A percentile compares a stretch with the other conserved stretches of the same genome.
phyloP scores from a whole-genome alignment of 2,329 filamentous ascomycete species.

The Colletotrichum sp. region DNA sequence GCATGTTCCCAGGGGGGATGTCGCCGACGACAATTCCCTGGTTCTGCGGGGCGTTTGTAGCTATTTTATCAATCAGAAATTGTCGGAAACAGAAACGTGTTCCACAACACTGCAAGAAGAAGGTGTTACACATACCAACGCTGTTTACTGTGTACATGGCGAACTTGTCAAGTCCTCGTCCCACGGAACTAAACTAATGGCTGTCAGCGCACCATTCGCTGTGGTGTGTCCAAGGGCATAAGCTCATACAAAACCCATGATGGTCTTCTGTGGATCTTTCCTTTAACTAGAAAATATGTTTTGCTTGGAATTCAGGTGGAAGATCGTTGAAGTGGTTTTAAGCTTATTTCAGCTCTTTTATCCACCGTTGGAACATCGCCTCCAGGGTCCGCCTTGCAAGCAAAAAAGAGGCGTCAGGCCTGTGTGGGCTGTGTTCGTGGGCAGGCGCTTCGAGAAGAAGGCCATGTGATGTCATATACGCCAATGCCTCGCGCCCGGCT shows the following conservation, averaged over 20 bases:
- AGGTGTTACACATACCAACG: neutral
- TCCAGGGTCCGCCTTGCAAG: neutral
- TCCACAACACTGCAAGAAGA: neutral
- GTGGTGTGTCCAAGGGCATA: rapidly evolving
- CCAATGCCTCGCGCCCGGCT: neutral
- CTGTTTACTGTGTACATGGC: neutral
- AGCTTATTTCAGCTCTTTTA: neutral
- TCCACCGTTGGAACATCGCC: neutral
- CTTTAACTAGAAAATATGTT: neutral
- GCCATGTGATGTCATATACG: neutral
- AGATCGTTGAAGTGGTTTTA: neutral
- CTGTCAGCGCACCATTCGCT: neutral
- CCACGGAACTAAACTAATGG: neutral
- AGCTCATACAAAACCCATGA: neutral
- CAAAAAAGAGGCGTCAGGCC: neutral
- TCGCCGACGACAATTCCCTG: neutral
- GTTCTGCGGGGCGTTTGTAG: neutral
- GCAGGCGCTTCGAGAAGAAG: neutral
- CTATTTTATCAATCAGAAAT: neutral
- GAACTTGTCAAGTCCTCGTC: neutral
- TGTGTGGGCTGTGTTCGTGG: rapidly evolving
- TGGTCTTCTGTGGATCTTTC: neutral
- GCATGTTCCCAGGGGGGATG: neutral
- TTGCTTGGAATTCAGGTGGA: neutral
- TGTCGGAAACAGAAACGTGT: rapidly evolving